Percentiles rank a stretch among this genome's conserved stretches.
Evolutionary conservation across 129 eudicot genomes (phyloP).

Genomic region (Flaveria trinervia): DNA sequence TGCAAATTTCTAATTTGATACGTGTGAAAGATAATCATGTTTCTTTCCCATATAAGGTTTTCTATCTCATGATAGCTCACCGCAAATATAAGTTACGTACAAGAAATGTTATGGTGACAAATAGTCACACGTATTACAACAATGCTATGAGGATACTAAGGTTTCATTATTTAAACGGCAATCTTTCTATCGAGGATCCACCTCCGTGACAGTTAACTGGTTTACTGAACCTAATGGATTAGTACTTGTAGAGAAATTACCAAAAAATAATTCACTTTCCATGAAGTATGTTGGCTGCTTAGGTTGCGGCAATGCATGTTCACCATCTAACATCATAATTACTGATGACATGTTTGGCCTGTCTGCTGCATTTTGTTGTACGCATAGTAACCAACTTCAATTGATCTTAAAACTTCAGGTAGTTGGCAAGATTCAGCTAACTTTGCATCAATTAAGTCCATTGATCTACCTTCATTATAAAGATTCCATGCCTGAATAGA

Average conservation of each 20-base stretch:
- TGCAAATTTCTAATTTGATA: too few relatives aligned
- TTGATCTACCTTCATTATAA: constrained; percentile 27
- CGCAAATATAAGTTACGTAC: too few relatives aligned
- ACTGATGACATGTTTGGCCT: constrained; percentile 35
- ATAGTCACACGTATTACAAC: too few relatives aligned
- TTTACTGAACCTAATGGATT: constrained; percentile 8
- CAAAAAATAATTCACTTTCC: not conserved
- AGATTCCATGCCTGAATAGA: constrained; percentile 29
- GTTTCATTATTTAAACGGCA: too few relatives aligned
- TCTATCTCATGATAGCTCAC: not conserved
- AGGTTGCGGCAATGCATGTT: constrained; percentile 15
- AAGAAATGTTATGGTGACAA: too few relatives aligned
- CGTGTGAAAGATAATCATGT: not conserved
- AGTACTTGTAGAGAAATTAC: constrained; percentile 21
- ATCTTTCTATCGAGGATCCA: constrained; percentile 9
- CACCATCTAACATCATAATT: constrained; percentile 28
- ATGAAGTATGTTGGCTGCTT: constrained; percentile 37
- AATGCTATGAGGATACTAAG: too few relatives aligned
- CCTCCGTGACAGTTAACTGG: constrained; percentile 14
- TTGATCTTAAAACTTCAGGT: constrained; percentile 35
- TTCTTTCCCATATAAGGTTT: not conserved
- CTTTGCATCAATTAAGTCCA: constrained; percentile 27
- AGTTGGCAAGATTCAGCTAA: constrained; percentile 10
- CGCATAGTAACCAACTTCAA: constrained; percentile 39
- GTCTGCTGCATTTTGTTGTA: constrained; percentile 40